These are phyloP conservation scores for Fusarium sp. DNA, from an alignment of 2,329 filamentous ascomycete species.

Conservation along the genomic window DNA sequence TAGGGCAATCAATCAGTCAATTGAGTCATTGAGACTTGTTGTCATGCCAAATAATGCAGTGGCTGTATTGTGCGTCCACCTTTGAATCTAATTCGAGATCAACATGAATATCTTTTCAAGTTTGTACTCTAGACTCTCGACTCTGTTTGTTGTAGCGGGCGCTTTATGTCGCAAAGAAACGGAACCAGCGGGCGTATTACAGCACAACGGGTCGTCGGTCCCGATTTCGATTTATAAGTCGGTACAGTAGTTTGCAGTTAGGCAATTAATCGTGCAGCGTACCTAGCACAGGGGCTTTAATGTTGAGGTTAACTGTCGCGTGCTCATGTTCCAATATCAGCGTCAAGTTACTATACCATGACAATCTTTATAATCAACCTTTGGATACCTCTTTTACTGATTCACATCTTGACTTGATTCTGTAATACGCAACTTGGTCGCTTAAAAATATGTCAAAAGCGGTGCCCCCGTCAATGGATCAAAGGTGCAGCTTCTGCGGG, in stretches of 20 bases:
- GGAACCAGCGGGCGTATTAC: constrained; percentile 32
- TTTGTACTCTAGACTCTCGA: neutral
- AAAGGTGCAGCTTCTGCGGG: constrained; percentile 42
- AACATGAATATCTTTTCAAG: neutral
- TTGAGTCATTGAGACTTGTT: neutral
- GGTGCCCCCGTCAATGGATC: constrained; percentile 32
- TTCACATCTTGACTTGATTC: too few species aligned
- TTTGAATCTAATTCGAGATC: neutral
- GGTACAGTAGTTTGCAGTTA: neutral
- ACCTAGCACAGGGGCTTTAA: neutral
- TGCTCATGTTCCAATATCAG: constrained; percentile 27
- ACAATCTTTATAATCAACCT: too few species aligned
- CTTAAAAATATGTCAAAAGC: constrained; percentile 4
- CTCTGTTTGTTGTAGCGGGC: constrained; percentile 23
- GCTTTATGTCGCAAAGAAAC: constrained; percentile 26
- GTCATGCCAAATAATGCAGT: neutral
- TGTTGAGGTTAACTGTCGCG: constrained; percentile 31
- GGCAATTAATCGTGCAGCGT: constrained; percentile 12
- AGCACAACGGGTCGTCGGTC: constrained; percentile 22
- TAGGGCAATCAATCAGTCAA: neutral
- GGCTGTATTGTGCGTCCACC: neutral
- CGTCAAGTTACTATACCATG: too few species aligned
- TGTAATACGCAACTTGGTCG: neutral
- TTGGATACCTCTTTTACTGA: too few species aligned
- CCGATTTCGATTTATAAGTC: constrained; percentile 9